Evolutionary conservation across 441 rosid species (phyloP).

Genomic region (Jatropha multifida): DNA sequence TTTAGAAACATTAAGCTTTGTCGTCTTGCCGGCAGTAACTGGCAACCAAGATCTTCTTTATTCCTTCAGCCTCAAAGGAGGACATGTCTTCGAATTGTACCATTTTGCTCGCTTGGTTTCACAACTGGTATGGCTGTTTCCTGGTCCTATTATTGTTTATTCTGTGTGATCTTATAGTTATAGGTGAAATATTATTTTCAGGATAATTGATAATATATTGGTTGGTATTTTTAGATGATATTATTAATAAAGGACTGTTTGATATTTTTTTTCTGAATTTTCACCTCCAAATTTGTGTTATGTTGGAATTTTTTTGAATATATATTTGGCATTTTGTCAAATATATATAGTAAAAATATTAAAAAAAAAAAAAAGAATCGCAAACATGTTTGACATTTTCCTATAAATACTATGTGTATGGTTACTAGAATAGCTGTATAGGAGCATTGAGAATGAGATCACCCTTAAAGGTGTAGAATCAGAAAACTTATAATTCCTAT

Average conservation of each 20-base stretch:
- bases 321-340: too few species aligned
- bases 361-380: too few species aligned
- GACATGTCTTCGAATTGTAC: not conserved
- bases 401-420: too few species aligned
- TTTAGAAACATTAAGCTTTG: not conserved
- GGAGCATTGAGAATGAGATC: not conserved
- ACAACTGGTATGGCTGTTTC: not conserved
- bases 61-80: not conserved
- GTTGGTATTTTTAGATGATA: not conserved
- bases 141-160: not conserved
- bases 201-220: not conserved
- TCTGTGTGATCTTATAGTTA: not conserved
- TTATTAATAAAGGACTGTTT: not conserved
- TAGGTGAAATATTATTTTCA: not conserved
- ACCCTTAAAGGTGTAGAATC: not conserved
- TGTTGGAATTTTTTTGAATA: too few species aligned
- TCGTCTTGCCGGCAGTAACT: not conserved
- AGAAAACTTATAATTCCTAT: not conserved
- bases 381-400: too few species aligned
- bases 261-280: not conserved
- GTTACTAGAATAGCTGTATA: not conserved
- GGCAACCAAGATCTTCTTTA: not conserved
- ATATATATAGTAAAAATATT: too few species aligned
- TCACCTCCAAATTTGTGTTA: too few species aligned
- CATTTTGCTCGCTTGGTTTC: not conserved